Evolutionary conservation across 176 grass and related monocot species (phyloP), one percentile per base, ranked within the genome.

Genomic region (Typha latifolia): DNA sequence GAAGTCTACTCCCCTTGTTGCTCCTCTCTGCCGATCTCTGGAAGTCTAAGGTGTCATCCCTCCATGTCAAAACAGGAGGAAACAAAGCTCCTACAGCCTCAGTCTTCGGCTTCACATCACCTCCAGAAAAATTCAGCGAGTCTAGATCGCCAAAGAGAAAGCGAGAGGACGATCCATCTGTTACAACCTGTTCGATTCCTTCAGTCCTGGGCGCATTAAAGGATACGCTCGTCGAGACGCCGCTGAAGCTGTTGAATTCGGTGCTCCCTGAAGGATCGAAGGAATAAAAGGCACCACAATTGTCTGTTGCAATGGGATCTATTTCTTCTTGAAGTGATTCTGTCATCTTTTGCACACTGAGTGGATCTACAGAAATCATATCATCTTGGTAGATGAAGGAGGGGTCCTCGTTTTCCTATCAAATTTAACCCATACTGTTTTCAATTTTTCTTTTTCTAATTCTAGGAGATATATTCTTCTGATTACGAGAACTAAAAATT

Each of bases 91-190:
- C 16, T 57, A 3, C 52, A 19, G 18, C 53, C 2, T 59, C 20
- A 59, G 53, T 19, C 2, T 59, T 59, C 6, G 53, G 18, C 53
- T 22, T 22, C 16, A 21, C 53, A 59, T 59, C 31, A 0, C 71
- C 75, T 1, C 49, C 84, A 3, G 78, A 81, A 78, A 85, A 81
- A 61, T 66, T 48, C 0, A 85, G 61, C 6, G 78, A 69, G 47
- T 62, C 12, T 43, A 69, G 78, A 10, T 61, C 69, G 47, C 65
- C 69, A 86, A 86, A 15, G 75, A 86, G 75, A 82, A 62, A 23
- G 72, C 71, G 37, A 59, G 18, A 59, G 9, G 53, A 16, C 16
- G 53, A 59, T 59, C 51, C 52, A 67, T 50, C 62, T 78, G 75
- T 32, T 63, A 49, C 47, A 47, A 62, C 32, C 78, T 62, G 12